These are phyloP conservation scores for Puccinia triticina DNA, from an alignment of 1,284 basidiomycete species.

Conservation along the genomic window DNA sequence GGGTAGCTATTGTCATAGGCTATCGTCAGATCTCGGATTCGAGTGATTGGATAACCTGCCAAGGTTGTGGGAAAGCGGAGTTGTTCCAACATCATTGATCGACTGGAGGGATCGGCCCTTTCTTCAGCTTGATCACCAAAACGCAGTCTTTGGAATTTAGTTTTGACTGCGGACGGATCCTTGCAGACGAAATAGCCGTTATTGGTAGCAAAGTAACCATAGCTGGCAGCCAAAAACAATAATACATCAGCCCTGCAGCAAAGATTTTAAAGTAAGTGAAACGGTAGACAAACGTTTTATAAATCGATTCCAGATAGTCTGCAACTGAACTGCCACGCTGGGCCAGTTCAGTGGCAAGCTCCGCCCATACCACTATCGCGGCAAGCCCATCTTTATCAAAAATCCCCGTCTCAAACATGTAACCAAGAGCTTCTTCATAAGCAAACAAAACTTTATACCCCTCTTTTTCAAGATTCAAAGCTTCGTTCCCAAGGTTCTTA, in stretches of 20 bases:
- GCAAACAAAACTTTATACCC: conserved; percentile 77
- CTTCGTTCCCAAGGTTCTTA: conserved; percentile 71
- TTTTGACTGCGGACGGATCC: conserved; percentile 68
- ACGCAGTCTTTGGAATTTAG: conserved; percentile 71
- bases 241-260: not conserved
- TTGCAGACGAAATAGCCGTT: conserved; percentile 79
- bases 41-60: conserved; percentile 67
- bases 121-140: conserved; percentile 43
- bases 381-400: conserved; percentile 76
- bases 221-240: conserved; percentile 51
- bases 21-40: conserved; percentile 72
- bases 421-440: conserved; percentile 84
- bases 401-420: conserved; percentile 75
- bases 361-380: conserved; percentile 68
- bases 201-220: conserved; percentile 63
- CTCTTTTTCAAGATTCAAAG: conserved; percentile 67
- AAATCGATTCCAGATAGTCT: conserved; percentile 69
- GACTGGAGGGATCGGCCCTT: not conserved
- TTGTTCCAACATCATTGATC: not conserved
- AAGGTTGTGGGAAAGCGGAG: conserved; percentile 65
- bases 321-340: conserved; percentile 66
- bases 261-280: not conserved
- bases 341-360: conserved; percentile 67
- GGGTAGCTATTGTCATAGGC: conserved; percentile 66
- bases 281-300: conserved; percentile 65